Base-by-base conservation (phyloP, 257 asterid species). In the Coffea canephora region DNA sequence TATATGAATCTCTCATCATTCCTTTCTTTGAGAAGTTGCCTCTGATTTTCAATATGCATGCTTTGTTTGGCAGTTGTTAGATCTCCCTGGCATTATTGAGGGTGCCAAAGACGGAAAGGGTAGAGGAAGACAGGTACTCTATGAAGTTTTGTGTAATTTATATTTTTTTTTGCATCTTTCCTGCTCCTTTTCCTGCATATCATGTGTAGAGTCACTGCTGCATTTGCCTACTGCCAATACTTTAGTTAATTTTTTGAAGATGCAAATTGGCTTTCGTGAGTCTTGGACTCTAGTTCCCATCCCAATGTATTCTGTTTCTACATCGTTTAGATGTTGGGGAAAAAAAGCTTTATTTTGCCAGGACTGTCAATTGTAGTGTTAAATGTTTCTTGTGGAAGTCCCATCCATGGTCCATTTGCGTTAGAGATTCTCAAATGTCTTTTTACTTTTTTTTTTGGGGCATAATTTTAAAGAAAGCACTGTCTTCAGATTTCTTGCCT, bases 51-150 rank as follows among this genome's bases (percentile, higher is more conserved):
- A 34, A 76, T 82, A 21, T 84, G 67, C 81, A 50, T 76, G 82
- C 65, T 73, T 76, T 76, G 65, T 8, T 43, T 81, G 86, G 82
- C 93, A 96, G 99, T 85, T 96, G 62, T 85, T 96, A 87, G 99
- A 96, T 86, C 98, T 96, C 80, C 98, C 99, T 80, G 98, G 99
- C 80, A 96, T 94, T 87, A 96, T 96, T 81, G 99, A 96, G 90
- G 99, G 99, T 79, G 99, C 99, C 71, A 96, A 96, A 86, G 99
- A 96, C 85, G 99, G 99, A 80, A 96, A 96, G 85, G 99, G 99
- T 76, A 91, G 99, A 92, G 99, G 99, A 87, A 94, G 99, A 80
- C 99, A 96, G 98, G 99, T 94, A 91, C 82, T 75, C 9, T 31
- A 78, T 82, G 31, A 67, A 65, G 0, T 68, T 34, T 82, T 43